Evolutionary conservation across 78 protist genomes (phyloP).

Genomic region (Chrysochromulina parva): DNA sequence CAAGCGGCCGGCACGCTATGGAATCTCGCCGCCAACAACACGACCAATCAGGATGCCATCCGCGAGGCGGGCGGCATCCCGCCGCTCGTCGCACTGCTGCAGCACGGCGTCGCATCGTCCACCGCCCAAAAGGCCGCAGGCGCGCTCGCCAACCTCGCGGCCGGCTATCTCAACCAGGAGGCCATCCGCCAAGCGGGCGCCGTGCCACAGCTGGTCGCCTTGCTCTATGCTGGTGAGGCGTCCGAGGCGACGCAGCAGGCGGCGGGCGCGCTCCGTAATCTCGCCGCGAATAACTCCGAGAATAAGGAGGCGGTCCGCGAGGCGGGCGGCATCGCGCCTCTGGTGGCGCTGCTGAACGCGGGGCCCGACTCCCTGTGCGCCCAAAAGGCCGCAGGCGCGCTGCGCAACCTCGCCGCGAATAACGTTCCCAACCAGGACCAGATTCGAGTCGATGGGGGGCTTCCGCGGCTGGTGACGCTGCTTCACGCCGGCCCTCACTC

Average conservation of each 20-base stretch:
- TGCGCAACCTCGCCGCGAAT: too few relatives aligned
- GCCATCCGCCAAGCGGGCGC: slow-evolving; percentile 12
- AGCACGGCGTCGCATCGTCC: neutral
- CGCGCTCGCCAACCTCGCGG: slow-evolving; percentile 3
- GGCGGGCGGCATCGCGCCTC: too few relatives aligned
- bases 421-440: too few relatives aligned
- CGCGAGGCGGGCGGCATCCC: neutral
- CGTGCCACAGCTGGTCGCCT: neutral
- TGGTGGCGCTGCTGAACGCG: too few relatives aligned
- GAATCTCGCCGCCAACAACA: neutral
- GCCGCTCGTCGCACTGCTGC: neutral
- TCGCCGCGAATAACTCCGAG: too few relatives aligned
- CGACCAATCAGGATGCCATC: neutral
- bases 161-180: neutral
- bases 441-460: too few relatives aligned
- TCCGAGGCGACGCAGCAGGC: neutral
- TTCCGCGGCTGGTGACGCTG: too few relatives aligned
- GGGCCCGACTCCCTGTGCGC: neutral
- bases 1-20: too few relatives aligned
- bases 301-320: too few relatives aligned
- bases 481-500: too few relatives aligned
- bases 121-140: neutral
- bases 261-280: too few relatives aligned
- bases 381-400: too few relatives aligned
- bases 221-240: neutral